A percentile compares a stretch with the other conserved stretches of the same genome.
These are phyloP conservation scores for Linum tenue DNA, from an alignment of 345 rosid genomes.

Conservation along the genomic window DNA sequence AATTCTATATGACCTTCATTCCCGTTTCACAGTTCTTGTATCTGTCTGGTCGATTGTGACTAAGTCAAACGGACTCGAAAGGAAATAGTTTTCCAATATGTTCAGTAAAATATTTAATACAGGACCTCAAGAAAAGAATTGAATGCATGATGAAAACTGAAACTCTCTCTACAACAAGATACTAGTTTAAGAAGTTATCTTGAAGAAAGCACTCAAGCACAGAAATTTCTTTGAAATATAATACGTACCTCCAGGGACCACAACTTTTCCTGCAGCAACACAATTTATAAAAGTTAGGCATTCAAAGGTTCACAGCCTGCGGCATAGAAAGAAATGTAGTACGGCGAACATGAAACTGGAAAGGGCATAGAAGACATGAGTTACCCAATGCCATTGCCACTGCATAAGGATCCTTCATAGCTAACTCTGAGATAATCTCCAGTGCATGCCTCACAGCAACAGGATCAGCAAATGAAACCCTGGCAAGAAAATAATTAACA, in stretches of 20 bases:
- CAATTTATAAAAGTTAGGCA: slow-evolving; percentile 17
- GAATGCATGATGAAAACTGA: not conserved
- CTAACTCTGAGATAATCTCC: slow-evolving; percentile 79
- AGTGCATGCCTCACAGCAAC: slow-evolving; percentile 97
- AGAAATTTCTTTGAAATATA: too few relatives aligned
- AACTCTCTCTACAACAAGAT: not conserved
- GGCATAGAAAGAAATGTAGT: not conserved
- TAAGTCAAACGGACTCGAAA: not conserved
- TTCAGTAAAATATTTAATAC: not conserved
- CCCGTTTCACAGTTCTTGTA: not conserved
- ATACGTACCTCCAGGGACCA: slow-evolving; percentile 63
- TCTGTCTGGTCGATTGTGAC: not conserved
- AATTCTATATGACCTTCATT: not conserved
- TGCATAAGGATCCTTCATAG: slow-evolving; percentile 81
- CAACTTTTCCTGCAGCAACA: slow-evolving; percentile 70
- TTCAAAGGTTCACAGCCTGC: not conserved
- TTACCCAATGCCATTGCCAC: slow-evolving; percentile 90
- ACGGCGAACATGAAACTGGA: too few relatives aligned
- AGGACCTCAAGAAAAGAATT: not conserved
- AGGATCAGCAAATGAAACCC: slow-evolving; percentile 94
- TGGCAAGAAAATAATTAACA: slow-evolving; percentile 22
- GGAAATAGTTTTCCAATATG: not conserved
- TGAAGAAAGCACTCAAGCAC: not conserved
- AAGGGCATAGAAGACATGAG: slow-evolving; percentile 14
- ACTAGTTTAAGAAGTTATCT: too few relatives aligned